phyloP scores from a whole-genome alignment of 192 early-diverging fungal genomes.

The Coemansia sp. region DNA sequence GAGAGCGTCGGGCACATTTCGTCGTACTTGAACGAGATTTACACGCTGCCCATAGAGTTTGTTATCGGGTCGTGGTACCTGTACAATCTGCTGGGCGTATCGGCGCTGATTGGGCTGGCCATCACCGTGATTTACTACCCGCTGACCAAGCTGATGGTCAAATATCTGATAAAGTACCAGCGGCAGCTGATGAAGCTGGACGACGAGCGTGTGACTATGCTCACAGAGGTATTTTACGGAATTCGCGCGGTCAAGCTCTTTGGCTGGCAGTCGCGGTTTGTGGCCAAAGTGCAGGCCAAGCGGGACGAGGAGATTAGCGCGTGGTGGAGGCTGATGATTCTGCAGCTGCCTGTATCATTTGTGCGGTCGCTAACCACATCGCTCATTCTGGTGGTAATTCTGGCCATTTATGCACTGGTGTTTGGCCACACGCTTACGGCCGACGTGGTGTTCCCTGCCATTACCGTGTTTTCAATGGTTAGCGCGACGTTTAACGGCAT shows the following conservation, averaged over 20 bases:
- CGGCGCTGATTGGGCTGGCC: constrained; percentile 77
- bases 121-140: constrained; percentile 68
- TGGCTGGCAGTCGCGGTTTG: constrained; percentile 79
- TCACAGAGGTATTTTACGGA: constrained; percentile 86
- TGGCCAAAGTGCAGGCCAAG: constrained; percentile 62
- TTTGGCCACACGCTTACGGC: constrained; percentile 63
- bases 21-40: constrained; percentile 62
- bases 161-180: constrained; percentile 59
- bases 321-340: constrained; percentile 55
- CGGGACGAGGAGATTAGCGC: constrained; percentile 66
- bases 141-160: constrained; percentile 57
- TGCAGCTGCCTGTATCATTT: constrained; percentile 61
- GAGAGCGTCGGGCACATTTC: constrained; percentile 62
- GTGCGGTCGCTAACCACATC: constrained; percentile 55
- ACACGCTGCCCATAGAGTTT: constrained; percentile 67
- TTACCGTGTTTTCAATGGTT: constrained; percentile 74
- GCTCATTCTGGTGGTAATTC: constrained; percentile 62
- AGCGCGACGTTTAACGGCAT: constrained; percentile 63
- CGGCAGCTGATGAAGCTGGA: constrained; percentile 56
- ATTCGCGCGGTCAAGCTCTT: constrained; percentile 94
- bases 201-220: constrained; percentile 77
- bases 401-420: constrained; percentile 58
- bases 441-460: constrained; percentile 68
- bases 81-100: constrained; percentile 74
- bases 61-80: constrained; percentile 68